Percentiles rank a stretch among this genome's conserved stretches.
Conservation (phyloP, 441 rosid genomes). For the Populus hybrid region DNA sequence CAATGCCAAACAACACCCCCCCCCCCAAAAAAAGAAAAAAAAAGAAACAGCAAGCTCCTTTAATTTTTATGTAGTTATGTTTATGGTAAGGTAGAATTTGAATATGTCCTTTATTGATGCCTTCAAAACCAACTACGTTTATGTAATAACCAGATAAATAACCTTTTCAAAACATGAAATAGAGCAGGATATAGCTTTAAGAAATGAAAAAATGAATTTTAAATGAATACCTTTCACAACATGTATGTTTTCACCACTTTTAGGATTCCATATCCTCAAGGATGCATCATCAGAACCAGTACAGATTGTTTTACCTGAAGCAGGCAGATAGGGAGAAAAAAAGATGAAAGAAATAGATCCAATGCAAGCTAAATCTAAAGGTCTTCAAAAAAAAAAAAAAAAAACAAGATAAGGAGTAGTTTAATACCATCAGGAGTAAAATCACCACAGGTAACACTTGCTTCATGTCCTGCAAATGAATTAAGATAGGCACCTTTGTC, state of each 20-base stretch:
- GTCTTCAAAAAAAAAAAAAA: neutral
- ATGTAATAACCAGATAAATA: neutral
- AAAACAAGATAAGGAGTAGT: neutral
- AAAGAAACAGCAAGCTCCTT: neutral
- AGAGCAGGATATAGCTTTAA: neutral
- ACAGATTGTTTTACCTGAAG: slow-evolving; percentile 73
- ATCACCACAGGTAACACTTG: slow-evolving; percentile 81
- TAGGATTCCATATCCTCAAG: slow-evolving; percentile 88
- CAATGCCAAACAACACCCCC: neutral
- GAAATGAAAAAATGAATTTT: neutral
- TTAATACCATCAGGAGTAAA: slow-evolving; percentile 85
- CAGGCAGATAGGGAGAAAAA: slow-evolving; percentile 4
- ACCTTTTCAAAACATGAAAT: neutral
- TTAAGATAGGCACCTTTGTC: slow-evolving; percentile 64
- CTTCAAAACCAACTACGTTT: neutral
- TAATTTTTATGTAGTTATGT: neutral
- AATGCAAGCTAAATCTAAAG: neutral
- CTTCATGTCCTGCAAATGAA: slow-evolving; percentile 72
- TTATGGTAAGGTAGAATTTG: neutral
- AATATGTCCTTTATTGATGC: neutral
- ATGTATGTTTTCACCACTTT: slow-evolving; percentile 64
- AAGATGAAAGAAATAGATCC: neutral
- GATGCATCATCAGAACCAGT: slow-evolving; percentile 94
- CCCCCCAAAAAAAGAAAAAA: neutral
- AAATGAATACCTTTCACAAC: slow-evolving; percentile 56